These are phyloP conservation scores for Scheffersomyces lignicola DNA, from an alignment of 1,139 yeast genomes.

Conservation along the genomic window DNA sequence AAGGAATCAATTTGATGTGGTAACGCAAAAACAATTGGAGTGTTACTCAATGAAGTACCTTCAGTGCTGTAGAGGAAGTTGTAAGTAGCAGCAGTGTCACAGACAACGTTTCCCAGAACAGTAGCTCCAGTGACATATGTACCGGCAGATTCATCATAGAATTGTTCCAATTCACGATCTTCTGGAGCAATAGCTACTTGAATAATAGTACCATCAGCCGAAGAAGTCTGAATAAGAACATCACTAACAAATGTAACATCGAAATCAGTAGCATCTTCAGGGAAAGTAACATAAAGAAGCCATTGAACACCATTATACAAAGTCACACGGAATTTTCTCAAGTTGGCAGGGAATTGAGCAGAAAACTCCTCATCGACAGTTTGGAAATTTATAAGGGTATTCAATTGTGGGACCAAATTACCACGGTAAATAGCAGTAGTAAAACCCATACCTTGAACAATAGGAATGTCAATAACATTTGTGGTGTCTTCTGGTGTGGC, in stretches of 20 bases:
- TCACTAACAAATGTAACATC: conserved; percentile 36
- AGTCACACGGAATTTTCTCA: conserved; percentile 58
- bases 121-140: conserved; percentile 42
- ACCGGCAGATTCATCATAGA: conserved; percentile 63
- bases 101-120: conserved; percentile 17
- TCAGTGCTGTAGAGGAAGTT: conserved; percentile 45
- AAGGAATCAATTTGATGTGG: conserved; percentile 65
- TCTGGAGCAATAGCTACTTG: conserved; percentile 62
- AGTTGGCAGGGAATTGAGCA: conserved; percentile 42
- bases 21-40: conserved; percentile 57
- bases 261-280: conserved; percentile 34
- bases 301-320: conserved; percentile 54
- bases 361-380: conserved; percentile 49
- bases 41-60: conserved; percentile 50
- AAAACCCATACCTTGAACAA: conserved; percentile 78
- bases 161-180: conserved; percentile 13
- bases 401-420: conserved; percentile 50
- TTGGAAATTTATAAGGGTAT: conserved; percentile 53
- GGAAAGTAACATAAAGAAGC: conserved; percentile 57
- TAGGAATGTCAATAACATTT: conserved; percentile 38
- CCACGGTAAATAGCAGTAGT: conserved; percentile 64
- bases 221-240: conserved; percentile 40
- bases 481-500: conserved; percentile 20
- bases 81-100: conserved; percentile 40
- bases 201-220: conserved; percentile 55